Base-by-base conservation (phyloP, 345 rosid species). In the Durio zibethinus region DNA sequence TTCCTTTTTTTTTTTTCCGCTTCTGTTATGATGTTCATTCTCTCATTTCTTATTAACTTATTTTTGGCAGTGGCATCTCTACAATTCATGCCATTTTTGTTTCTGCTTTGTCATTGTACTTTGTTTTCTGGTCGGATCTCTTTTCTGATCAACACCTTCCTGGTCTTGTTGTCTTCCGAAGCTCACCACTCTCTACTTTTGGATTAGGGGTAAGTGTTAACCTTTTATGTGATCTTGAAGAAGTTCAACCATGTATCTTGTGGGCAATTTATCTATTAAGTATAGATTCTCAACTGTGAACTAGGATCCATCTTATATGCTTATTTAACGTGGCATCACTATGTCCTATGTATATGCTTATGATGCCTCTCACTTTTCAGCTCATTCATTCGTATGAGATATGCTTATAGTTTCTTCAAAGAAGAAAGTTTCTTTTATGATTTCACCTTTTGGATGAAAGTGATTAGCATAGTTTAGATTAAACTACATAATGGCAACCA, bases 111-210 rank as follows among this genome's bases (percentile, higher is more conserved):
- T 82, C 95, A 16, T 75, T 94, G 42, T 91, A 91, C 89, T 84
- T 91, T 66, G 93, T 93, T 59, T 88, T 93, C 83, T 86, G 89
- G 85, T 89, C 93, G 53, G 88, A 88, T 82, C 89, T 93, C 65
- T 94, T 84, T 85, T 86, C 97, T 62, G 92, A 89, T 62, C 77
- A 42, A 75, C 73, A 12, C 7, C 78, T 25, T 72, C 82, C 83
- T 76, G 91, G 79, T 65, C 88, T 77, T 77, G 40, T 89, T 68
- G 87, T 89, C 73, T 84, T 90, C 75, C 87, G 88, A 83, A 87
- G 82, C 83, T 93, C 97, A 7, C 75, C 89, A 23, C 85, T 90
- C 15, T 93, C 97, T 80, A 86, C 84, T 78, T 89, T 88, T 87
- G 87, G 84, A 50, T 80, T 94, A 74, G 98, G 95, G 81, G 98